Base-by-base conservation (phyloP, 257 asterid species). In the Nicotiana attenuata region DNA sequence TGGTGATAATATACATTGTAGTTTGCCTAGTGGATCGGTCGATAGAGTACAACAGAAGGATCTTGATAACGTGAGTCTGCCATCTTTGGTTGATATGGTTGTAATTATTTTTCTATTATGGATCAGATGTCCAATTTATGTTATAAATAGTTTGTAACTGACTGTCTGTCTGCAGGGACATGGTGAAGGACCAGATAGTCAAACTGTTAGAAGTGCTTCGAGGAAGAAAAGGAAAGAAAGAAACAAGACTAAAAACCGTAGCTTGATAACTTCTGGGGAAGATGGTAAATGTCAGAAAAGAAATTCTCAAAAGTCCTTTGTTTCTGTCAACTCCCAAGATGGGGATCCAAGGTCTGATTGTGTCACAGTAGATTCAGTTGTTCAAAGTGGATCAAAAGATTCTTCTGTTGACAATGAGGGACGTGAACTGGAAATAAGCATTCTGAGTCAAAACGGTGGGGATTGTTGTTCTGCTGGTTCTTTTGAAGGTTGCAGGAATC, bases 161-260 rank as follows among this genome's bases (percentile, higher is more conserved):
- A 86, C 90, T 89, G 87, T 81, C 86, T 89, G 71, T 89, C 86
- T 78, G 76, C 97, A 96, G 98, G 98, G 89, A 88, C 85, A 95
- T 87, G 88, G 80, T 84, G 84, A 88, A 85, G 92, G 93, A 82
- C 86, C 80, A 83, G 88, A 82, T 73, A 89, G 86, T 66, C 92
- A 88, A 85, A 88, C 88, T 80, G 84, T 77, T 22, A 89, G 88
- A 87, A 86, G 87, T 90, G 91, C 89, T 84, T 45, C 91, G 80
- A 90, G 91, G 88, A 96, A 90, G 97, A 91, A 87, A 86, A 91
- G 88, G 91, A 94, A 89, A 91, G 97, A 89, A 82, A 93, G 90
- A 78, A 94, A 90, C 85, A 96, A 89, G 87, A 87, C 59, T 81
- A 94, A 87, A 87, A 87, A 85, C 87, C 83, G 88, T 75, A 83